phyloP scores from a whole-genome alignment of 495 filamentous ascomycete genomes.

The Daldinia caldariorum region DNA sequence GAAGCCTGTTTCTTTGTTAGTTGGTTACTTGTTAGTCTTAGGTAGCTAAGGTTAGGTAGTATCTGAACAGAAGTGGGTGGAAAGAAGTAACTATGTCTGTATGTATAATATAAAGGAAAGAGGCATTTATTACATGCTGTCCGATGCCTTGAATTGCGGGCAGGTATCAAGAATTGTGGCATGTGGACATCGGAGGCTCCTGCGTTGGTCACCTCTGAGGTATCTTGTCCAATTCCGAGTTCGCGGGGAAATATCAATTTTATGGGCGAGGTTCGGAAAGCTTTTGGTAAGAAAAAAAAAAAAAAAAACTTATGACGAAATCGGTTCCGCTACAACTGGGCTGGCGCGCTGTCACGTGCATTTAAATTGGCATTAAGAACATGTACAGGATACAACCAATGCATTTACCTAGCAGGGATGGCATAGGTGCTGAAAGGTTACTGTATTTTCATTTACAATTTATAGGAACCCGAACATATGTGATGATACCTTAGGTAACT shows the following conservation, averaged over 20 bases:
- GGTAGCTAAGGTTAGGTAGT: too few species aligned
- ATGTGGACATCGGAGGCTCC: constrained; percentile 47
- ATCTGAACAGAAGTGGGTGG: not conserved
- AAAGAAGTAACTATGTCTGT: too few species aligned
- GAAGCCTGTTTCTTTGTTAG: constrained; percentile 60
- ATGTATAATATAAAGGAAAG: not conserved
- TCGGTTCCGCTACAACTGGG: constrained; percentile 14
- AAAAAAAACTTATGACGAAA: constrained; percentile 18
- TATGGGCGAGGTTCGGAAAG: not conserved
- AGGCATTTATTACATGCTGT: constrained; percentile 65
- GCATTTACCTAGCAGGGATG: too few species aligned
- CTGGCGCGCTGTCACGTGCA: constrained; percentile 31
- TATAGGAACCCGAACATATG: too few species aligned
- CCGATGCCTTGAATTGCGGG: constrained; percentile 65
- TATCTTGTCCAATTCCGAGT: constrained; percentile 9
- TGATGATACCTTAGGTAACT: too few species aligned
- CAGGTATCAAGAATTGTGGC: constrained; percentile 56
- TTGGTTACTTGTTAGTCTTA: not conserved
- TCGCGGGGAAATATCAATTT: not conserved
- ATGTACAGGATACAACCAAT: not conserved
- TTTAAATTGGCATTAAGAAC: not conserved
- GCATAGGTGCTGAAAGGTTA: too few species aligned
- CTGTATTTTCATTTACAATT: too few species aligned
- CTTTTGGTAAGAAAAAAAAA: too few species aligned
- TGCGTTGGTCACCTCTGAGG: constrained; percentile 10